These are phyloP conservation scores for Apiotrichum laibachii DNA, from an alignment of 1,284 basidiomycete genomes.

Conservation along the genomic window DNA sequence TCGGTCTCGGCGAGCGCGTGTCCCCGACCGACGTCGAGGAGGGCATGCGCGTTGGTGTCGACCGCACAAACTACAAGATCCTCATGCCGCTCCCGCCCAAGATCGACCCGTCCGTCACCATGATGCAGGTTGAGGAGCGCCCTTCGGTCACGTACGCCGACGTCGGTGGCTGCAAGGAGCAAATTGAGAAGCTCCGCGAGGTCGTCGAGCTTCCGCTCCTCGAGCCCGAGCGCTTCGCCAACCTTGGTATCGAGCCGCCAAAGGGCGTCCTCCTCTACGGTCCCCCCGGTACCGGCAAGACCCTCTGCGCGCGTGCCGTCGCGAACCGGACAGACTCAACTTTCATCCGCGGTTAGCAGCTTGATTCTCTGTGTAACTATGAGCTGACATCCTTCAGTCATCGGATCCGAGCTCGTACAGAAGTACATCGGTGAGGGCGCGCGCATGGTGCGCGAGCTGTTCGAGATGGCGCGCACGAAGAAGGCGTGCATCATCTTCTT, in stretches of 20 bases:
- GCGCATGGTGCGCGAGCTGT: conserved; percentile 96
- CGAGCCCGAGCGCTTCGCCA: conserved; percentile 96
- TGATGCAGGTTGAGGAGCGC: conserved; percentile 99
- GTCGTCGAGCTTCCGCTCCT: conserved; percentile 97
- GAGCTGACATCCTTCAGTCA: conserved; percentile 50
- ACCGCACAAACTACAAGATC: conserved; percentile 89
- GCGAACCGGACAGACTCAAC: conserved; percentile 99
- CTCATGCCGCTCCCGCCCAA: conserved; percentile 99
- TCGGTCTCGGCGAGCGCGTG: conserved; percentile 91
- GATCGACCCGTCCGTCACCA: conserved; percentile 98
- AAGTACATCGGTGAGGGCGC: conserved; percentile 99
- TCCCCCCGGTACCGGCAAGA: conserved; percentile 98
- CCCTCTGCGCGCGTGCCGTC: conserved; percentile 94
- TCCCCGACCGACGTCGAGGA: conserved; percentile 99
- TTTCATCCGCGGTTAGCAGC: conserved; percentile 74
- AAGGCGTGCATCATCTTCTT: conserved; percentile 99
- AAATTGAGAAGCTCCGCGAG: conserved; percentile 98
- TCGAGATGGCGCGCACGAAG: conserved; percentile 98
- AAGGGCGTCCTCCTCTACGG: conserved; percentile 95
- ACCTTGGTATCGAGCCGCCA: conserved; percentile 97
- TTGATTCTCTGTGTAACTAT: neutral
- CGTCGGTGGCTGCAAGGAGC: conserved; percentile 98
- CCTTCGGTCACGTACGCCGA: conserved; percentile 98
- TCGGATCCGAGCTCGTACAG: conserved; percentile 97
- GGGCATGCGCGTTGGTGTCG: conserved; percentile 92